Evolutionary conservation across 805 yeast genomes (phyloP).

Genomic region (Wickerhamiella musiphila): DNA sequence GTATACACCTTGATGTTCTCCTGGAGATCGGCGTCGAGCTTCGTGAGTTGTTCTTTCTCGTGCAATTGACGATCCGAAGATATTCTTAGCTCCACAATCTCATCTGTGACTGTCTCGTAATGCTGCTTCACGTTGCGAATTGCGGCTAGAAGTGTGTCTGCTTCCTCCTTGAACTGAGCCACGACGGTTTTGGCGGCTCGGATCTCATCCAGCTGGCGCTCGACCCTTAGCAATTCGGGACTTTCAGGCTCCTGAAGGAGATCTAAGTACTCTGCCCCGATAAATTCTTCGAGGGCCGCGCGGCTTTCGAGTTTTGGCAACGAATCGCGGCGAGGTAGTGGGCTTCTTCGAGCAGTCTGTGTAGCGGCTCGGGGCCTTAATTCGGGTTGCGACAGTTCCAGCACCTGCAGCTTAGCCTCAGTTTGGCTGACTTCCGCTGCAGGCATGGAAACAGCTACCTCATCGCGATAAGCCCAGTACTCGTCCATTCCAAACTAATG

Average conservation of each 20-base stretch:
- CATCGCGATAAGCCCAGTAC: constrained; percentile 20
- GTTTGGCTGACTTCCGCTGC: too few relatives aligned
- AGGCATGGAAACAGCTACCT: neutral
- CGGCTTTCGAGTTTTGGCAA: too few relatives aligned
- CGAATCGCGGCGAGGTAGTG: too few relatives aligned
- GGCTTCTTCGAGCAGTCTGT: too few relatives aligned
- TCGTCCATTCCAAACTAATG: too few relatives aligned
- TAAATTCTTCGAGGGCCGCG: neutral
- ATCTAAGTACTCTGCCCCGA: neutral
- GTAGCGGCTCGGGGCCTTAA: too few relatives aligned
- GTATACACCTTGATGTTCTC: constrained; percentile 44
- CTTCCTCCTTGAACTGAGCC: too few relatives aligned
- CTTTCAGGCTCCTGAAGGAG: neutral
- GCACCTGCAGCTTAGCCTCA: too few relatives aligned
- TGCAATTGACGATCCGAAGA: constrained; percentile 35
- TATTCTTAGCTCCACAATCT: constrained; percentile 46
- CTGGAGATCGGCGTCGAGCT: constrained; percentile 30
- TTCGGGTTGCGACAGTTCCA: too few relatives aligned
- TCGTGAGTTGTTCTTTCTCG: constrained; percentile 28
- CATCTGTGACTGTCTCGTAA: constrained; percentile 26
- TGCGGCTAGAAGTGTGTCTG: neutral
- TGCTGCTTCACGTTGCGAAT: constrained; percentile 1
- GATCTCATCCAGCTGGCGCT: constrained; percentile 2
- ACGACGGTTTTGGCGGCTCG: constrained; percentile 1
- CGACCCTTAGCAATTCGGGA: neutral